phyloP scores from a whole-genome alignment of 2,329 filamentous ascomycete species.

The Trichoderma sp. region DNA sequence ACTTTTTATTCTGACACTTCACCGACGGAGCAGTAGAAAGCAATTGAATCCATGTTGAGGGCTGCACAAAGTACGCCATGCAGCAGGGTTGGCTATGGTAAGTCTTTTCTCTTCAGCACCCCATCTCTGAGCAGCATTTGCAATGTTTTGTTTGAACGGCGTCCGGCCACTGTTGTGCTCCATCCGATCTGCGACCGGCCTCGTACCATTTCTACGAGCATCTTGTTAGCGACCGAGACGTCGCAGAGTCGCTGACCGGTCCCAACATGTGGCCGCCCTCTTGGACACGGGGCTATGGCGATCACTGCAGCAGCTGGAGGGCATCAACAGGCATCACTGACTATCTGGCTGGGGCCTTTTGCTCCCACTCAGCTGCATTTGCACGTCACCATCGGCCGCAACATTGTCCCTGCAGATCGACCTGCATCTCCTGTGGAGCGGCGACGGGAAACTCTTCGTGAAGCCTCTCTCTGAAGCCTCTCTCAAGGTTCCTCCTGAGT shows the following conservation, averaged over 20 bases:
- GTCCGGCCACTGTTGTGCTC: neutral
- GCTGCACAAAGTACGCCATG: too few species aligned
- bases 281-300: constrained; percentile 29
- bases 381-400: constrained; percentile 34
- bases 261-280: neutral
- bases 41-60: too few species aligned
- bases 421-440: constrained; percentile 38
- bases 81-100: too few species aligned
- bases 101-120: too few species aligned
- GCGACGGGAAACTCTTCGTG: constrained; percentile 36
- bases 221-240: neutral
- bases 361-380: constrained; percentile 36
- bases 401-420: constrained; percentile 40
- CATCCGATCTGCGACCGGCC: neutral
- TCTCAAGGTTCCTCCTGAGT: constrained; percentile 42
- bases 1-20: too few species aligned
- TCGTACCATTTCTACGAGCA: neutral
- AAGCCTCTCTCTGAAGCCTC: constrained; percentile 45
- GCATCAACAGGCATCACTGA: constrained; percentile 34
- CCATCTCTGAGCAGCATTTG: too few species aligned
- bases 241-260: neutral
- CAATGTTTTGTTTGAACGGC: too few species aligned
- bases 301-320: constrained; percentile 26
- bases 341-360: constrained; percentile 36
- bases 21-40: too few species aligned